Base-by-base conservation (phyloP, 2,329 filamentous ascomycete genomes). In the Neonectria hederae region DNA sequence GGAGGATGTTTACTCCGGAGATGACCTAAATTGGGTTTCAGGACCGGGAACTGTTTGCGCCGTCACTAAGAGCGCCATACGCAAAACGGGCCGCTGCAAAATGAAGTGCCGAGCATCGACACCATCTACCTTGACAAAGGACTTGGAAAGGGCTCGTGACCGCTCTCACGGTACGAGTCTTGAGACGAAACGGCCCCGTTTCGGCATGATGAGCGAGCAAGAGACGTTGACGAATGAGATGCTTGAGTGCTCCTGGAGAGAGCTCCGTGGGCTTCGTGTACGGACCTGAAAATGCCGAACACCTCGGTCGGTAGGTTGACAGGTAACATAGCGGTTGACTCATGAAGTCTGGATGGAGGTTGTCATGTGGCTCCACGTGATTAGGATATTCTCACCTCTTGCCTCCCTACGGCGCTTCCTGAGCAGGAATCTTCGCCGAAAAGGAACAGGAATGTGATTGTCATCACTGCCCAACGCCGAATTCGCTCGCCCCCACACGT, bases 1-100 rank as follows among this genome's bases (percentile, higher is more conserved):
- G 6, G 14, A 14, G 28, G 24, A 42, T n/a, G 42, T 32, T 28
- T 22, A 30, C 24, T 14, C 8, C 28, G 21, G 30, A 21, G 21
- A 22, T 17, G 26, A 10, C n/a, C 60, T 19, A 51, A 21, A 5
- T n/a, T 26, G 2, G 35, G 19, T 19, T 40, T 21, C 35, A 54
- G n/a, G 30, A n/a, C 42, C 24, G 14, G 35, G 17, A 32, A 19
- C 45, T 53, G 59, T 55, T 66, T 67, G 59, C 55, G 48, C 43
- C 32, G 52, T 55, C 49, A 32, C 43, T 43, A 19, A 45, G 42
- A 35, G n/a, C 42, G 45, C 28, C 30, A 21, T 40, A 13, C 26
- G 38, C 59, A 56, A 53, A 48, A 59, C 57, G 60, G 60, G 59
- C 64, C 62, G 62, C 54, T 59, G 54, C 55, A 35, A 58, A 42